Base-by-base conservation (phyloP, 2,329 filamentous ascomycete genomes). In the Fonsecaea monophora region DNA sequence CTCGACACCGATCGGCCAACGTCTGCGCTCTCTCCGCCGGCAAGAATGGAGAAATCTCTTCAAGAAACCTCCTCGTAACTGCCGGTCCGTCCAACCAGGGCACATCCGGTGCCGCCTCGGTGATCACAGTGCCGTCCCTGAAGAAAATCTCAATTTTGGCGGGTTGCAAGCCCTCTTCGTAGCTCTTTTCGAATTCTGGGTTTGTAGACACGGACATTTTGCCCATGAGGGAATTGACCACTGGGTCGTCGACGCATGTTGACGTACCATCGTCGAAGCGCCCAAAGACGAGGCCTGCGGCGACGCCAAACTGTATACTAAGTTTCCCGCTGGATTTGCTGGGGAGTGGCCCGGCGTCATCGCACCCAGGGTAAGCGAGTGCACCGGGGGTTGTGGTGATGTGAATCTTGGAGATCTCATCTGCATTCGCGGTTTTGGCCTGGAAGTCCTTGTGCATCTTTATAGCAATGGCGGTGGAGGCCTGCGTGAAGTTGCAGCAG, bases 281-380 rank as follows among this genome's bases (percentile, higher is more conserved):
- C 6, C 32, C 57, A 18, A 54, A 65, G 6, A 42, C 42, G 9
- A 66, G 53, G 9, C 37, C 48, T 5, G 58, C 48, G 30, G 21
- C 18, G 2, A 66, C 40, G 12, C 64, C 64, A 25, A 32, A 66
- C 21, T 66, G 64, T 4, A 66, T 66, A 18, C 64, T 66, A 12
- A 66, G n/a, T 35, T 66, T 66, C 35, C 58, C 40, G 34, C 15
- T 50, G 35, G 58, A 58, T 25, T 7, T n/a, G 32, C 3, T 62
- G n/a, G 8, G 6, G 35, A 66, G 30, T 2, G 32, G 56, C 9
- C 57, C 57, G 21, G 58, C 45, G 13, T 62, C 62, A 30, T 66
- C 50, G 21, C 64, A 66, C 9, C 64, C 64, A 0, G 64, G 64
- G 32, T 66, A 66, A 1, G 25, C 37, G 32, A 60, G 25, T 10